phyloP scores from a whole-genome alignment of 202 grass and related monocot genomes.

The Musa balbisiana region DNA sequence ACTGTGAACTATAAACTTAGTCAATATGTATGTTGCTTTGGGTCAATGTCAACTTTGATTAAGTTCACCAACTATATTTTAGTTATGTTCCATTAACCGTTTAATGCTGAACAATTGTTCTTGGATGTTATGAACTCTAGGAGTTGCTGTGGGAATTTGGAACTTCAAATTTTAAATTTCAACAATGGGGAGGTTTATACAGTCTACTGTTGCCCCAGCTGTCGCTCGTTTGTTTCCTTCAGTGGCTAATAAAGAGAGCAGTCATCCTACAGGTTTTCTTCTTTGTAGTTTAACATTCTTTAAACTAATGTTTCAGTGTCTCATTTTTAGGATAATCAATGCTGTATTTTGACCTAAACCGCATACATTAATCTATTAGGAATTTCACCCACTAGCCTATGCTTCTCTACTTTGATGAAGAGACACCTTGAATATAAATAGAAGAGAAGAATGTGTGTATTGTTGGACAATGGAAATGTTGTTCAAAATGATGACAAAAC shows the following conservation, averaged over 20 bases:
- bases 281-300: conserved; percentile 15
- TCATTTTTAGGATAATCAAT: conserved; percentile 1
- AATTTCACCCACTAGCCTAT: not conserved
- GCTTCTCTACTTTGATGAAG: not conserved
- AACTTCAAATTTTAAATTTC: conserved; percentile 24
- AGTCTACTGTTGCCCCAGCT: conserved; percentile 22
- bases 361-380: not conserved
- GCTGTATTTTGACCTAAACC: not conserved
- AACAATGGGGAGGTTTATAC: conserved; percentile 31
- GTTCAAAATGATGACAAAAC: not conserved
- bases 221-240: conserved; percentile 46
- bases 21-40: not conserved
- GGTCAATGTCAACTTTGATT: not conserved
- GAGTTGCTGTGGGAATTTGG: conserved; percentile 22
- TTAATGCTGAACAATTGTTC: not conserved
- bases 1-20: not conserved
- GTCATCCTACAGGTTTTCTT: conserved; percentile 49
- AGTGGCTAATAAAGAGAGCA: conserved; percentile 41
- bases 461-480: not conserved
- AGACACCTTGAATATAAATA: not conserved
- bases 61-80: not conserved
- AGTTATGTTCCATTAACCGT: not conserved
- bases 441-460: not conserved
- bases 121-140: conserved; percentile 32
- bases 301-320: conserved; percentile 2